Percentiles rank a stretch among this genome's conserved stretches.
Evolutionary conservation across 1,284 basidiomycete genomes (phyloP).

Genomic region (Laetiporus sulphureus): DNA sequence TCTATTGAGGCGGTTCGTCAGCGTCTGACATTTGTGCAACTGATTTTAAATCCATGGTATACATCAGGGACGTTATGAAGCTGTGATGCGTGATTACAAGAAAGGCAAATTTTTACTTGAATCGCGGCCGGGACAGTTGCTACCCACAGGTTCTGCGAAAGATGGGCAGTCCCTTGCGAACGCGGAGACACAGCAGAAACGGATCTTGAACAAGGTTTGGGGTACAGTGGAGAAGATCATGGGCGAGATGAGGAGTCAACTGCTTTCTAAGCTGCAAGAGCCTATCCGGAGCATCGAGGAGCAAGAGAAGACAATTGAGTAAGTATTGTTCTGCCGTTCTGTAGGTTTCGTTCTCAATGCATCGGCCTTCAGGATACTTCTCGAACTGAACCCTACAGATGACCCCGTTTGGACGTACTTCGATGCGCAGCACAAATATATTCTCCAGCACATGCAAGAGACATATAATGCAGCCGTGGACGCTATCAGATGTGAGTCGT

Average conservation of each 20-base stretch:
- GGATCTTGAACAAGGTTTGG: slow-evolving; percentile 97
- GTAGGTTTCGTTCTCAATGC: background rate
- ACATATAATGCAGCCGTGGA: slow-evolving; percentile 52
- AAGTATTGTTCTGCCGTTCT: slow-evolving; percentile 21
- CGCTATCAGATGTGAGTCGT: slow-evolving; percentile 48
- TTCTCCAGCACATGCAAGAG: slow-evolving; percentile 73
- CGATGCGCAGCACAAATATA: slow-evolving; percentile 86
- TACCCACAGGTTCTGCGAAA: slow-evolving; percentile 54
- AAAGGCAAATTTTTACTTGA: slow-evolving; percentile 92
- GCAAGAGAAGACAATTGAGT: slow-evolving; percentile 97
- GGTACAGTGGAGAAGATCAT: slow-evolving; percentile 91
- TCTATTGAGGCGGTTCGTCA: slow-evolving; percentile 76
- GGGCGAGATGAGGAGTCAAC: slow-evolving; percentile 79
- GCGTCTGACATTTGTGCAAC: too few relatives aligned
- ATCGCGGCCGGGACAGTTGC: slow-evolving; percentile 78
- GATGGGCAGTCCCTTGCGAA: slow-evolving; percentile 44
- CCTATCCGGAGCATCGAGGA: slow-evolving; percentile 80
- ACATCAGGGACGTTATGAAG: slow-evolving; percentile 83
- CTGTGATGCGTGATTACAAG: slow-evolving; percentile 93
- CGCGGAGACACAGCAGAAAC: slow-evolving; percentile 75
- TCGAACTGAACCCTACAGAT: slow-evolving; percentile 78
- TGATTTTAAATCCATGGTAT: background rate
- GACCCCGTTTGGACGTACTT: slow-evolving; percentile 94
- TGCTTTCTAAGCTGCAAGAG: slow-evolving; percentile 79
- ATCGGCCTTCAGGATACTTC: slow-evolving; percentile 54